Base-by-base conservation (phyloP, 2,329 filamentous ascomycete species). In the Pseudodiploospora longispora region DNA sequence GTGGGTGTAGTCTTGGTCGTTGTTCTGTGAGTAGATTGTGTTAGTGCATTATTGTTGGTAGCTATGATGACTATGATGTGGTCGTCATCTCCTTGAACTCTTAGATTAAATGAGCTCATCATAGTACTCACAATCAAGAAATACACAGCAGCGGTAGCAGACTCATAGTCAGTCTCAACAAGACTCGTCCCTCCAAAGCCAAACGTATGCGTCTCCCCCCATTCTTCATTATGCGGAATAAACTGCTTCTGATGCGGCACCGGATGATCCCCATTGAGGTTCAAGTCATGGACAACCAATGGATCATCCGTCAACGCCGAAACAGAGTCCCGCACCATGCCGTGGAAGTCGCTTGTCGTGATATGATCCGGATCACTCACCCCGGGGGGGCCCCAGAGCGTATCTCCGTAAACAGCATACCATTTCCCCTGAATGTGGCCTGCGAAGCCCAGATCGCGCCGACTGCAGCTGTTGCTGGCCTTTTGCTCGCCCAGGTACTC, bases 171-270 rank as follows among this genome's bases (percentile, higher is more conserved):
- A 3, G 57, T 60, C 52, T 68, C 66, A 1, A 61, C 57, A 5
- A 68, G 44, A n/a, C 62, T 64, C 2, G 64, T 67, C 3, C 66
- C 66, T 1, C 66, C 66, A 36, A 68, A 68, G 0, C 64, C 64
- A 27, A 57, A 58, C 2, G 47, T 50, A 27, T 56, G 59, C 2
- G 53, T 61, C 49, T 69, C 65, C 2, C 60, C 62, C 65, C 63
- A 66, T 0, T 50, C 52, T n/a, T 55, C 51, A 30, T 62, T 60
- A 27, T 57, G 67, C 0, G 63, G 64, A 6, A 66, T 53, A 3
- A 68, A 59, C 47, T 66, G 64, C 32, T 54, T 52, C 44, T 65
- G 64, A 30, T 66, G 55, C 6, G 51, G 36, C 40, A 48, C 46
- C 19, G 46, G 46, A 10, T 30, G 29, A 4, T 66, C 62, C 1